Evolutionary conservation across 805 yeast genomes (phyloP).

Genomic region (Kuraishia molischiana): DNA sequence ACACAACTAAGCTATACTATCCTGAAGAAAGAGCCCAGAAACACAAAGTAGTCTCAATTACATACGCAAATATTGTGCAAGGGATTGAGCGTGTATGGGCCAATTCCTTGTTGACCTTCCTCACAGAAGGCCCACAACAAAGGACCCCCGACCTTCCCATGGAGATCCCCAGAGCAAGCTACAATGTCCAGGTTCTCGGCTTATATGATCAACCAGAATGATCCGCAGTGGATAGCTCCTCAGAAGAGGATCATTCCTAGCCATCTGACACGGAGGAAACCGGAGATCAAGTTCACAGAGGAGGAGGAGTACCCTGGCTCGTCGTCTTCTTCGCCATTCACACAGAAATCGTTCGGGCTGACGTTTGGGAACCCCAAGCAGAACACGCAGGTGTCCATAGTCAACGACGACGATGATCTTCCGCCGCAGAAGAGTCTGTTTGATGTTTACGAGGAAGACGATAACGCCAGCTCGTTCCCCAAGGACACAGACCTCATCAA

Average conservation of each 20-base stretch:
- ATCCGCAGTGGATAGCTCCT: background rate
- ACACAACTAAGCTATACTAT: no score
- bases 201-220: background rate
- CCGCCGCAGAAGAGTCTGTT: slow-evolving; percentile 43
- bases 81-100: no score
- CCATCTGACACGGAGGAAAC: slow-evolving; percentile 2
- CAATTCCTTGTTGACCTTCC: no score
- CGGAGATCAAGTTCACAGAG: background rate
- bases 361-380: background rate
- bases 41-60: no score
- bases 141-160: no score
- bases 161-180: no score
- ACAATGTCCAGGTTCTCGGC: background rate
- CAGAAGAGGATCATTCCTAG: slow-evolving; percentile 2
- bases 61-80: no score
- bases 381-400: background rate
- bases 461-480: slow-evolving; percentile 14
- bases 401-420: slow-evolving; percentile 23
- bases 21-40: no score
- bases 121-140: no score
- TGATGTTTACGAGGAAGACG: slow-evolving; percentile 34
- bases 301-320: background rate
- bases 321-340: background rate
- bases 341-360: background rate
- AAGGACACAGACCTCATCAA: slow-evolving; percentile 12